Base-by-base conservation (phyloP, 106 monocot genomes). In the Dactylorhiza incarnata region DNA sequence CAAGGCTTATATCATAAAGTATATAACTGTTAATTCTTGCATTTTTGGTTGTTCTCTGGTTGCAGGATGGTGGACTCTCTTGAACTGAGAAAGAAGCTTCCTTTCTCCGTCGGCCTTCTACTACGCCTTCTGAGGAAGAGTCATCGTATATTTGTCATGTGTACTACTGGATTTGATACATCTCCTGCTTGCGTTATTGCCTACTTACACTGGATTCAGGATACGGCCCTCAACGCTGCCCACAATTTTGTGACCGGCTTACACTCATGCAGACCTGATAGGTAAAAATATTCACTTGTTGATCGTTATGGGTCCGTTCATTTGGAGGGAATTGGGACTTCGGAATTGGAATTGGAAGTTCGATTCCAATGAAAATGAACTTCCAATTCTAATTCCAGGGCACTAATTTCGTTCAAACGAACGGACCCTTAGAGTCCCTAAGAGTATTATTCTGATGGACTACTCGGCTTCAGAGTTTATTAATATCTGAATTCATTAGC, bases 151-250 rank as follows among this genome's bases (percentile, higher is more conserved):
- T 92, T 82, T 79, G 87, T 95, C 81, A 95, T 89, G 61, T 95
- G 95, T 80, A 95, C 95, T 5, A 89, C 92, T 68, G 95, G 95
- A 58, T 86, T 92, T 76, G 92, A 95, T 79, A 87, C 89, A 76
- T 89, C 92, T 10, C 95, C 95, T n/a, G 83, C 95, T 19, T 95
- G 95, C 78, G 87, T 95, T n/a, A 92, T 95, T 68, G 92, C 92
- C 17, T 95, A 95, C 66, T 81, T 95, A 59, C 95, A 95, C 74
- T 95, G 95, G 95, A 88, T 95, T 55, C 95, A 95, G 76, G 95
- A 95, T 83, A 92, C 92, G 17, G 77, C 92, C 79, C 88, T 95
- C 72, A 86, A 86, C 74, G 84, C 87, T 52, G 95, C 95, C 23
- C 75, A 86, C 49, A 90, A 77, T 76, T 95, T 95, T 81, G 87